Percentiles rank a stretch among this genome's conserved stretches.
Evolutionary conservation across 139 green algal genomes (phyloP).

Genomic region (Asterochloris sp.): DNA sequence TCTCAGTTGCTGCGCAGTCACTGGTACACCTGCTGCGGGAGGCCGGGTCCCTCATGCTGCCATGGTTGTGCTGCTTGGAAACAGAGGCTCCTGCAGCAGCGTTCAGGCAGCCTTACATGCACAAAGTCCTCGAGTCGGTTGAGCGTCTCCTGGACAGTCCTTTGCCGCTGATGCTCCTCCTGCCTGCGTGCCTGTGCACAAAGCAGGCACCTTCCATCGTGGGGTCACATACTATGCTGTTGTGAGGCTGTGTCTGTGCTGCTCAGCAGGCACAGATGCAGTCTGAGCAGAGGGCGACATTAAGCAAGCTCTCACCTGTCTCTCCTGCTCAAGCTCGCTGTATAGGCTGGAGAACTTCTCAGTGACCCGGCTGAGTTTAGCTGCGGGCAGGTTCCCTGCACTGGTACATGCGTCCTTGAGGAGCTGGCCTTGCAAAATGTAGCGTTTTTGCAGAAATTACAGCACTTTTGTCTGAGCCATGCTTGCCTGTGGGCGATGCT

Average conservation of each 20-base stretch:
- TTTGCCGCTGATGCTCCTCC: slow-evolving; percentile 1
- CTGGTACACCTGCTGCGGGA: background rate
- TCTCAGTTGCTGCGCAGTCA: background rate
- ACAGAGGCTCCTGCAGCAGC: background rate
- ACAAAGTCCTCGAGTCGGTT: slow-evolving; percentile 8
- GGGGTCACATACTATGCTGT: too few species aligned
- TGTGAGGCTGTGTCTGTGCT: too few species aligned
- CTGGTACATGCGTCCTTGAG: too few species aligned
- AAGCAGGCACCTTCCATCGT: background rate
- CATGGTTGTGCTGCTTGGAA: background rate
- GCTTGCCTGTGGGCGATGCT: too few species aligned
- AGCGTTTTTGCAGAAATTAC: too few species aligned
- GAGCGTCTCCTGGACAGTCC: slow-evolving; percentile 2
- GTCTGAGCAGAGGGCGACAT: background rate
- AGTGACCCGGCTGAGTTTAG: slow-evolving; percentile 12
- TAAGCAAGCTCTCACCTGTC: background rate
- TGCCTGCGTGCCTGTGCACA: slow-evolving; percentile 5
- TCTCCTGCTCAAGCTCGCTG: slow-evolving; percentile 12
- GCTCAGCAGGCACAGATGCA: background rate
- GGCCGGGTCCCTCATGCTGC: background rate
- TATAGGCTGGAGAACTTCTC: slow-evolving; percentile 19
- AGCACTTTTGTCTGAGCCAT: too few species aligned
- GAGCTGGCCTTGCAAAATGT: too few species aligned
- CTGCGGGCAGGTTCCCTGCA: background rate
- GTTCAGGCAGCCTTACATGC: background rate